Evolutionary conservation across 371 early-diverging fungal species (phyloP).

Genomic region (Mucor racemosus): DNA sequence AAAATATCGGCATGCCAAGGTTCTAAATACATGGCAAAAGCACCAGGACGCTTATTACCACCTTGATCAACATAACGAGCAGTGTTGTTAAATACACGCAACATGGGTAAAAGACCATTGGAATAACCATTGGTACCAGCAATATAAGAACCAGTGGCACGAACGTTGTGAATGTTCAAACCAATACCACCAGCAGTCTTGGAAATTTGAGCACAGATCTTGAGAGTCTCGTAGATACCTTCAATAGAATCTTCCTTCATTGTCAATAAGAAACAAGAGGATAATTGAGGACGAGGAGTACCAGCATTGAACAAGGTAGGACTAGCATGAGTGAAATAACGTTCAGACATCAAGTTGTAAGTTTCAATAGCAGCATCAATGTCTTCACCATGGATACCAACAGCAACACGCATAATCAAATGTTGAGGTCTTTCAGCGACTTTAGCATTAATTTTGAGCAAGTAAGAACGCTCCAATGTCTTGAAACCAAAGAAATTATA

Average conservation of each 20-base stretch:
- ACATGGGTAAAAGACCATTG: constrained; percentile 98
- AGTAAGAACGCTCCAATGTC: constrained; percentile 96
- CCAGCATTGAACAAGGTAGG: constrained; percentile 99
- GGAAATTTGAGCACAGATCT: constrained; percentile 96
- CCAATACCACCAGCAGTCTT: constrained; percentile 99
- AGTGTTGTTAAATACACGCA: constrained; percentile 98
- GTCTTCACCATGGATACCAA: constrained; percentile 97
- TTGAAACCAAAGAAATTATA: constrained; percentile 99
- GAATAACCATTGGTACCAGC: constrained; percentile 97
- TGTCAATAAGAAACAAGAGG: constrained; percentile 95
- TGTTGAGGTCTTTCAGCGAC: constrained; percentile 98
- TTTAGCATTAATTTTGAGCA: constrained; percentile 85
- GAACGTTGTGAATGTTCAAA: constrained; percentile 94
- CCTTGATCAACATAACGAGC: constrained; percentile 99
- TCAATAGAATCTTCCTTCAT: constrained; percentile 97
- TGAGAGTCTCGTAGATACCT: constrained; percentile 98
- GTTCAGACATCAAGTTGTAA: constrained; percentile 95
- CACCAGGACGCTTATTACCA: constrained; percentile 99
- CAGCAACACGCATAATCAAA: constrained; percentile 98
- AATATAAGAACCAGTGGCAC: constrained; percentile 95
- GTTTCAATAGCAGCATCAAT: constrained; percentile 95
- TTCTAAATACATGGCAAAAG: constrained; percentile 98
- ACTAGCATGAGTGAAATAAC: constrained; percentile 98
- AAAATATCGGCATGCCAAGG: constrained; percentile 99
- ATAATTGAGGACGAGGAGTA: constrained; percentile 95